Conservation (phyloP, 768 basidiomycete genomes). For the Phlebiopsis flavidoalba region DNA sequence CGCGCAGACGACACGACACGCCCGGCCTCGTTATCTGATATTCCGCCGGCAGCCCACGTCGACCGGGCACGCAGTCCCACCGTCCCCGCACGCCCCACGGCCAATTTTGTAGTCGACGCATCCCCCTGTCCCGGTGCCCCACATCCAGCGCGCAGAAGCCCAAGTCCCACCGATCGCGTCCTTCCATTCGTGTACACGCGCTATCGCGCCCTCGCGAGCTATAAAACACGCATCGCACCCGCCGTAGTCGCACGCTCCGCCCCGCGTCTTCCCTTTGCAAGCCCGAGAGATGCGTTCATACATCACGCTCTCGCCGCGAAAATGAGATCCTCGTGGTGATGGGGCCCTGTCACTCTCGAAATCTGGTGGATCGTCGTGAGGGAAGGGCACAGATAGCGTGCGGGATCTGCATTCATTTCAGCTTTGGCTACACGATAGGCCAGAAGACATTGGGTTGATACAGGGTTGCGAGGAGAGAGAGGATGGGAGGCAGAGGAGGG, state of each 20-base stretch:
- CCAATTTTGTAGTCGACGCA: neutral
- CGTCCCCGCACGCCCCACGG: neutral
- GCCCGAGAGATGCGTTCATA: neutral
- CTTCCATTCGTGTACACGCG: neutral
- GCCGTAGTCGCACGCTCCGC: neutral
- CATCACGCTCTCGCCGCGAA: neutral
- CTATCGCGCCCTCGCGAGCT: neutral
- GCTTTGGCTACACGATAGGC: neutral
- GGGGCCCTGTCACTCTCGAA: neutral
- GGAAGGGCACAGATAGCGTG: neutral
- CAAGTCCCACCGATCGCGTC: neutral
- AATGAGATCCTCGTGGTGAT: slow-evolving; percentile 8
- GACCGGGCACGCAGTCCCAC: neutral
- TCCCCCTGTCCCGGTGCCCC: neutral
- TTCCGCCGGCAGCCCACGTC: neutral
- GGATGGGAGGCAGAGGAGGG: neutral
- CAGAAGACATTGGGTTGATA: neutral
- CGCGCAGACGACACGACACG: neutral
- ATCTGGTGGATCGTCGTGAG: neutral
- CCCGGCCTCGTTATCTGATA: neutral
- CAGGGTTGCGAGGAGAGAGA: neutral
- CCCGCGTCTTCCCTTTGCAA: neutral
- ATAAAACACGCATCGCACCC: neutral
- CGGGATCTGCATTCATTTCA: neutral
- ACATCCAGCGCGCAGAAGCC: neutral